Base-by-base conservation (phyloP, 2,329 filamentous ascomycete genomes). In the Sordariomycetes sp. region DNA sequence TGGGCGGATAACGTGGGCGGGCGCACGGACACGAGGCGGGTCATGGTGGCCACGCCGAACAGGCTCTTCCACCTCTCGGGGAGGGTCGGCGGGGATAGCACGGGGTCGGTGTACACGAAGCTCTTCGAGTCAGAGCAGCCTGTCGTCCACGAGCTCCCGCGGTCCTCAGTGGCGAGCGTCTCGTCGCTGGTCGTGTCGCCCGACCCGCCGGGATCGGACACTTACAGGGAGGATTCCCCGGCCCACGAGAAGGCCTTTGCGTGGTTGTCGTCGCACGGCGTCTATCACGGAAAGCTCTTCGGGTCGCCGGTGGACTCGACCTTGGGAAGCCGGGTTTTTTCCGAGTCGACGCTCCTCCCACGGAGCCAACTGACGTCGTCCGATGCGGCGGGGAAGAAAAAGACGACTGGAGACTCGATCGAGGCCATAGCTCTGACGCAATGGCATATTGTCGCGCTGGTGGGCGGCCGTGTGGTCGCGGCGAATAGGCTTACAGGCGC, bases 41-140 rank as follows among this genome's bases (percentile, higher is more conserved):
- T 97, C 4, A 69, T 99, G 55, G 81, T 97, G 62, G 84, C 88
- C 55, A 96, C 93, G 12, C 86, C 88, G 63, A 86, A 81, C 59
- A 84, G 85, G 60, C 74, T 99, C 51, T 81, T 92, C 61, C 90
- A 97, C 68, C 86, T 96, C 60, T 80, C 87, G 10, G 93, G 93
- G 7, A 88, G 85, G 67, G 80, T 89, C 24, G 89, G 87, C 16
- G 82, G 85, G 59, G 91, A 96, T 65, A 89, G 90, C 52, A 87
- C 88, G 63, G 86, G 87, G 1, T 92, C 90, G 0, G 89, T 96
- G 62, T 99, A 95, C 70, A 85, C 88, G 1, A 88, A 84, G 62
- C 75, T 99, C 32, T 97, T 99, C 67, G 93, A 97, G 67, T 83
- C 83, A 8, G 93, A 97, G 70, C 85, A 86, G 57, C 90, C 91